These are phyloP conservation scores for Cercospora beticola DNA, from an alignment of 2,329 filamentous ascomycete species.

Conservation along the genomic window DNA sequence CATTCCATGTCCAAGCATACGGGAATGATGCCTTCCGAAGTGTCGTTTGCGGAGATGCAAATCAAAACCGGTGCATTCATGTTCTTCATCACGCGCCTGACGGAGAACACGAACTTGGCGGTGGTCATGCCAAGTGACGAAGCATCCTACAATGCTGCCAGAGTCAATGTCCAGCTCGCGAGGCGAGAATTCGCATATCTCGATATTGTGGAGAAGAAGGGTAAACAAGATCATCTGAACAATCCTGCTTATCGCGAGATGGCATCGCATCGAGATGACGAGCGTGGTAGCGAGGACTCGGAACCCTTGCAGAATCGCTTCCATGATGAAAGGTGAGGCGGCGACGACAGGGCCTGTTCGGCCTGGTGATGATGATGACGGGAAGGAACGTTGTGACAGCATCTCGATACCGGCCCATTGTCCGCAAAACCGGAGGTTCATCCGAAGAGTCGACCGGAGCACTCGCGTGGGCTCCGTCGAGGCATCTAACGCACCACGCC, in stretches of 20 bases:
- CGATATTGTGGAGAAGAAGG: slow-evolving; percentile 46
- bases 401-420: neutral
- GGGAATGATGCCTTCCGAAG: slow-evolving; percentile 74
- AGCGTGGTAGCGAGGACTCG: slow-evolving; percentile 21
- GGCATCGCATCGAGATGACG: slow-evolving; percentile 17
- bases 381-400: neutral
- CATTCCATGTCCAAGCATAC: slow-evolving; percentile 73
- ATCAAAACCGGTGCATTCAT: slow-evolving; percentile 81
- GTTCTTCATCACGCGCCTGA: slow-evolving; percentile 92
- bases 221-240: slow-evolving; percentile 27
- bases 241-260: slow-evolving; percentile 16
- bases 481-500: neutral
- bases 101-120: slow-evolving; percentile 95
- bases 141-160: slow-evolving; percentile 83
- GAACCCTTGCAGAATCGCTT: slow-evolving; percentile 17
- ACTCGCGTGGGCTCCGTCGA: neutral
- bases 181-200: slow-evolving; percentile 74
- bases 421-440: neutral
- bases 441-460: neutral
- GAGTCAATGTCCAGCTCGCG: slow-evolving; percentile 86
- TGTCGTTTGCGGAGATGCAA: slow-evolving; percentile 78
- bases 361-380: neutral
- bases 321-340: slow-evolving; percentile 19
- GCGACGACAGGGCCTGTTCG: neutral
- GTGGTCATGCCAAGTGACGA: slow-evolving; percentile 89